A percentile compares a stretch with the other conserved stretches of the same genome.
These are phyloP conservation scores for Pseudocercospora pini-densiflorae DNA, from an alignment of 2,329 filamentous ascomycete genomes.

Conservation along the genomic window DNA sequence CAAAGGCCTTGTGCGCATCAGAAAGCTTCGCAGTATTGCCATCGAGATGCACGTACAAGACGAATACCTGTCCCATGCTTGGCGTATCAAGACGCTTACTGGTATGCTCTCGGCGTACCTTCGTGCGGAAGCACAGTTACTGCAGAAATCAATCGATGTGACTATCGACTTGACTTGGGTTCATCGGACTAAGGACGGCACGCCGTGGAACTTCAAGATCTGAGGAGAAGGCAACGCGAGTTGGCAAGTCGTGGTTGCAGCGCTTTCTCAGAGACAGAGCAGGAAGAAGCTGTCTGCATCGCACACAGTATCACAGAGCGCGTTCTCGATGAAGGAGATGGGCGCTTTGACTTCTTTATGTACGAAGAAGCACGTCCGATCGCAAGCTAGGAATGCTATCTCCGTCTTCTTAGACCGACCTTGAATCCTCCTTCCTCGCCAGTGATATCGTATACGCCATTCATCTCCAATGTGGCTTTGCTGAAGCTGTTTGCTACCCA, in stretches of 20 bases:
- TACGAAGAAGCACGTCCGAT: not conserved
- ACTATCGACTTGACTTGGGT: not conserved
- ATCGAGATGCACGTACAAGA: not conserved
- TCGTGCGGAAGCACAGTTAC: not conserved
- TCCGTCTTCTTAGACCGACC: conserved; percentile 13
- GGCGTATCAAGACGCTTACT: not conserved
- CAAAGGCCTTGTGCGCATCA: not conserved
- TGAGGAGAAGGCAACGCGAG: not conserved
- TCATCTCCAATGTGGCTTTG: conserved; percentile 37
- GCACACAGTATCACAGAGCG: not conserved
- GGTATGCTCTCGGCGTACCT: not conserved
- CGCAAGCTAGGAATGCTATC: not conserved
- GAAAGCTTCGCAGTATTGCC: not conserved
- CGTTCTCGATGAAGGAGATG: not conserved
- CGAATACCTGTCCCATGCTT: not conserved
- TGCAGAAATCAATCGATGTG: not conserved
- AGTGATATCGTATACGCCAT: conserved; percentile 26
- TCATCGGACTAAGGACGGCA: not conserved
- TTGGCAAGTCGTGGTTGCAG: not conserved
- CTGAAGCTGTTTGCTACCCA: conserved; percentile 31
- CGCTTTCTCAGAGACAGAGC: not conserved
- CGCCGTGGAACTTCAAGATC: not conserved
- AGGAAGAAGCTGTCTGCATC: not conserved
- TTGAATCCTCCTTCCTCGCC: conserved; percentile 19
- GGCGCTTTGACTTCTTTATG: not conserved